phyloP scores from a whole-genome alignment of 1,284 basidiomycete species.

The Tilletia setariae region DNA sequence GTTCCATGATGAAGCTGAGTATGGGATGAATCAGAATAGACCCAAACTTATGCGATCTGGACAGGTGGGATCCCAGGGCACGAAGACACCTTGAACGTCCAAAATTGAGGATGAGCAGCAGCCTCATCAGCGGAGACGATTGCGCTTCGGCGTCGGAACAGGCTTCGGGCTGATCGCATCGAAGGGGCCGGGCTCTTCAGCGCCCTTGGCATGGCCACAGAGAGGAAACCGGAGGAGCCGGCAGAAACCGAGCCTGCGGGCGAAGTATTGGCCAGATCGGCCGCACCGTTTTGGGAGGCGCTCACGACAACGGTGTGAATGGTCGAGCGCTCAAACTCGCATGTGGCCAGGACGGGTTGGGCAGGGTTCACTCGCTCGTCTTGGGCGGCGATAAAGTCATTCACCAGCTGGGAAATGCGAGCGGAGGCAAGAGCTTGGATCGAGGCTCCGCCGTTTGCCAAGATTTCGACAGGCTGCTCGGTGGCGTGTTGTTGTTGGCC shows the following conservation, averaged over 20 bases:
- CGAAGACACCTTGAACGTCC: background rate
- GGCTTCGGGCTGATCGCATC: background rate
- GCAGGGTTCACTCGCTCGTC: background rate
- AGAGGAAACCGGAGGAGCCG: background rate
- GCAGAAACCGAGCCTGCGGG: background rate
- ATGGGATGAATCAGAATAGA: no score
- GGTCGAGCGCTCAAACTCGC: background rate
- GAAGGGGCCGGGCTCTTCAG: background rate
- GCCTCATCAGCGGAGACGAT: background rate
- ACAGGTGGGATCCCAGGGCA: conserved; percentile 4
- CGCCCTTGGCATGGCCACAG: background rate
- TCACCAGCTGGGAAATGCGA: background rate
- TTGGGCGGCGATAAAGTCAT: background rate
- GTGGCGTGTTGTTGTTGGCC: background rate
- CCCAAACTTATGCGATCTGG: background rate
- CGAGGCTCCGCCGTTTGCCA: background rate
- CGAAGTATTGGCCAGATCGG: background rate
- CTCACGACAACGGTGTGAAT: background rate
- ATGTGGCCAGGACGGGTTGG: conserved; percentile 1
- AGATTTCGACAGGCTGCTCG: background rate
- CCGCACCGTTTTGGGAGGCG: background rate
- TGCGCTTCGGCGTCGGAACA: conserved; percentile 1
- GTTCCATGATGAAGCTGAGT: no score
- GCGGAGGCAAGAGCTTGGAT: background rate
- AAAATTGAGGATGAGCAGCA: background rate